Base-by-base conservation (phyloP, 1,139 yeast species). In the Debaryomyces fabryi region DNA sequence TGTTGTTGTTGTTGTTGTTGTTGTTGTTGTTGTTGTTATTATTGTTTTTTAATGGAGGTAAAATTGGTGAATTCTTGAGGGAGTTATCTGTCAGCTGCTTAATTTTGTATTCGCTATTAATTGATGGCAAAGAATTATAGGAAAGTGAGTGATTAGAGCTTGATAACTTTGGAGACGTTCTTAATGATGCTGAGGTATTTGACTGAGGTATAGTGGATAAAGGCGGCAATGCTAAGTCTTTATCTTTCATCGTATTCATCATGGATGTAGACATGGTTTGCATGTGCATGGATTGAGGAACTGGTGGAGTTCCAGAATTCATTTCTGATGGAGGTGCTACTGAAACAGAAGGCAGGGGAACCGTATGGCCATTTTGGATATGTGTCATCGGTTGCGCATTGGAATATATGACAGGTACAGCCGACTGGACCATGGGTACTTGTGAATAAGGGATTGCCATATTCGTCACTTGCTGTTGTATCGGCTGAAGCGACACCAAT, bases 401-500 rank as follows among this genome's bases (percentile, higher is more conserved):
- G 8, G 53, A 46, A 38, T 51, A 49, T 15, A 48, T 29, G n/a
- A 50, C 36, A 8, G 47, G 39, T 18, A 23, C 47, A 2, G 24
- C 18, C 2, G 39, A 30, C 13, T 38, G 44, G 8, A 39, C 40
- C 40, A 39, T 24, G 9, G 47, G 39, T 5, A 39, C 35, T 18
- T 44, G 47, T 10, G 47, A 24, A 24, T 45, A 45, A 4, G 44
- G 44, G 5, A 45, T 30, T n/a, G 44, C 44, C 45, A 42, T 29
- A 32, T 32, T 33, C 35, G 49, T 33, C 46, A 46, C 45, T 15
- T 39, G 46, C 41, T 51, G 55, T 18, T 45, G 50, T 5, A 50
- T 35, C 1, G 74, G 71, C 50, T 70, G 74, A 20, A 71, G 53
- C 32, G 69, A 67, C 2, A 73, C 72, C 39, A 72, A 50, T 7